Evolutionary conservation across 495 filamentous ascomycete genomes (phyloP).

Genomic region (Podospora bellae-mahoneyi): DNA sequence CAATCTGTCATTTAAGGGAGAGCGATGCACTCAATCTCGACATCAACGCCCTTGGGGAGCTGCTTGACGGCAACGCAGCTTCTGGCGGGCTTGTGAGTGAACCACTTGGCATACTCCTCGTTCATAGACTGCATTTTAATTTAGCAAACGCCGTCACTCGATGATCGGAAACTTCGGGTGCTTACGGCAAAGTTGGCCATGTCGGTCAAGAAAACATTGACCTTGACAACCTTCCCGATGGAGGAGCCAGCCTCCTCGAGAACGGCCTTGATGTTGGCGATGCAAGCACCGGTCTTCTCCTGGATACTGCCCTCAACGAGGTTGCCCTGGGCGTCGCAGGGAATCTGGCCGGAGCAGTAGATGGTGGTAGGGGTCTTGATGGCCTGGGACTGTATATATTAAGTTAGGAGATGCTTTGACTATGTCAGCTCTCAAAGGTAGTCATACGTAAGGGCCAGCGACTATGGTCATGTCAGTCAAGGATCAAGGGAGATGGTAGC

Average conservation of each 20-base stretch:
- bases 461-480: conserved; percentile 30
- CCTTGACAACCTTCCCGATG: conserved; percentile 74
- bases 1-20: conserved; percentile 51
- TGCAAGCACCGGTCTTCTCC: conserved; percentile 70
- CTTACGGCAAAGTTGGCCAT: conserved; percentile 72
- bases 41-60: conserved; percentile 82
- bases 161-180: neutral
- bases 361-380: conserved; percentile 77
- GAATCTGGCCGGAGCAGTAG: conserved; percentile 93
- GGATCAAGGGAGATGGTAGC: neutral
- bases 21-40: conserved; percentile 91
- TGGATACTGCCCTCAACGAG: conserved; percentile 73
- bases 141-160: conserved; percentile 12
- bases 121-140: conserved; percentile 63
- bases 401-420: conserved; percentile 14
- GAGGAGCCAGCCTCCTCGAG: conserved; percentile 72
- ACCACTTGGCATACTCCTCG: conserved; percentile 80
- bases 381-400: conserved; percentile 68
- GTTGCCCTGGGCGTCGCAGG: conserved; percentile 69
- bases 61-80: conserved; percentile 90
- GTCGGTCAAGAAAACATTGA: conserved; percentile 77
- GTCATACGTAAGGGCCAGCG: conserved; percentile 55
- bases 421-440: neutral
- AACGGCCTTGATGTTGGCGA: conserved; percentile 73
- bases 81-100: conserved; percentile 82